Evolutionary conservation across 139 green algal genomes (phyloP).

Genomic region (Marvania coccoides): DNA sequence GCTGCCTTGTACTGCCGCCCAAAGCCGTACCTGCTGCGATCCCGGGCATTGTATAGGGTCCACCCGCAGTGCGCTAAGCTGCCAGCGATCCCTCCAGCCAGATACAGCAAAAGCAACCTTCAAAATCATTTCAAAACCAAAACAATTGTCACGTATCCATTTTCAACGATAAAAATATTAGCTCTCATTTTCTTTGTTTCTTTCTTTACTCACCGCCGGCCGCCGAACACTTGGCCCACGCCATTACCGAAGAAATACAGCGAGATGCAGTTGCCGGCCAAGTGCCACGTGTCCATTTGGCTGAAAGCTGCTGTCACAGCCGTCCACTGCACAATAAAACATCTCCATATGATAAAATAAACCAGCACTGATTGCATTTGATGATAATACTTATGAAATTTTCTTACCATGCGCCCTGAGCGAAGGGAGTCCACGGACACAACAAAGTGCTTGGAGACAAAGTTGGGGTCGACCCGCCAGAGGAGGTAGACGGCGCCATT

Average conservation of each 20-base stretch:
- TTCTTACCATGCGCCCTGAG: conserved; percentile 17
- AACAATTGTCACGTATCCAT: no score
- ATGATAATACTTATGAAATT: no score
- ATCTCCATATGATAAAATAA: no score
- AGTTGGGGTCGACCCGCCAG: conserved; percentile 22
- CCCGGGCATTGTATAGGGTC: not conserved
- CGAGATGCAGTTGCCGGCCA: conserved; percentile 41
- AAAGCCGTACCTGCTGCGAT: not conserved
- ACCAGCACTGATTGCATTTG: no score
- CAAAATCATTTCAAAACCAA: no score
- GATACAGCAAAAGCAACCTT: conserved; percentile 29
- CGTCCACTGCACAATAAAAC: no score
- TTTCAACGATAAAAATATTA: no score
- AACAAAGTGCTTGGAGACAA: conserved; percentile 32
- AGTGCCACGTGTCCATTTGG: conserved; percentile 26
- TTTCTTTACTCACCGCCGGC: no score
- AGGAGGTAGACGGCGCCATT: conserved; percentile 36
- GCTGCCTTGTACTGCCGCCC: not conserved
- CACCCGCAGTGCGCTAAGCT: conserved; percentile 28
- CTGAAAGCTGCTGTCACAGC: conserved; percentile 37
- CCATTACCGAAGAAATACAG: conserved; percentile 48
- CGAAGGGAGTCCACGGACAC: conserved; percentile 23
- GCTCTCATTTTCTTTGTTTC: no score
- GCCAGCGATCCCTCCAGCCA: conserved; percentile 19
- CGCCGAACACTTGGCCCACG: conserved; percentile 23